phyloP scores from a whole-genome alignment of 306 rosid genomes.

The Biancaea sappan region DNA sequence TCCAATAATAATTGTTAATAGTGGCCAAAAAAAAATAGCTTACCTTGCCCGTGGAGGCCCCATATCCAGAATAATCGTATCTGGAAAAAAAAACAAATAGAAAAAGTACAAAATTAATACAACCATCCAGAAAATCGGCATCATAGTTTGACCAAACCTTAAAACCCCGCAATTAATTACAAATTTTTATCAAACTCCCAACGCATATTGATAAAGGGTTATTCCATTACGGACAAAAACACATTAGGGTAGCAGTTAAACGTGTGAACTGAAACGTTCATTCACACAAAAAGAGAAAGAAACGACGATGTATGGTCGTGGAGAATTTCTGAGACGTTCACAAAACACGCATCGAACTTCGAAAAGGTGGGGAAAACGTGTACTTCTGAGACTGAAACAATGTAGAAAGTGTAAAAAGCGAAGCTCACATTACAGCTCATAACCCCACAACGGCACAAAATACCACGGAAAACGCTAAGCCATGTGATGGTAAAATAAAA shows the following conservation, averaged over 20 bases:
- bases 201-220: no score
- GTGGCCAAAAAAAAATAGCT: no score
- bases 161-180: background rate
- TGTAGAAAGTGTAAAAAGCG: constrained; percentile 13
- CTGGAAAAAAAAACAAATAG: constrained; percentile 62
- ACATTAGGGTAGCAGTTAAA: background rate
- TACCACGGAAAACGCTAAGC: constrained; percentile 44
- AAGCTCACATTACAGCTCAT: constrained; percentile 24
- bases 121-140: constrained; percentile 17
- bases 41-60: constrained; percentile 98
- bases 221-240: no score
- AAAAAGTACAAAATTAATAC: constrained; percentile 33
- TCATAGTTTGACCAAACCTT: background rate
- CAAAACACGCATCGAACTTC: background rate
- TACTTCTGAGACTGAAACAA: constrained; percentile 6
- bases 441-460: constrained; percentile 46
- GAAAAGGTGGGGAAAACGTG: background rate
- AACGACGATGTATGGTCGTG: background rate
- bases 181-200: background rate
- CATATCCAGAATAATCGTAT: constrained; percentile 97
- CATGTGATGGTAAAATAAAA: constrained; percentile 36
- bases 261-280: background rate
- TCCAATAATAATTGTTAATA: no score
- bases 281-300: background rate
- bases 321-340: background rate